Percentiles rank a stretch among this genome's conserved stretches.
phyloP scores from a whole-genome alignment of 78 protist species.

The Dictyostelium capitatum region DNA sequence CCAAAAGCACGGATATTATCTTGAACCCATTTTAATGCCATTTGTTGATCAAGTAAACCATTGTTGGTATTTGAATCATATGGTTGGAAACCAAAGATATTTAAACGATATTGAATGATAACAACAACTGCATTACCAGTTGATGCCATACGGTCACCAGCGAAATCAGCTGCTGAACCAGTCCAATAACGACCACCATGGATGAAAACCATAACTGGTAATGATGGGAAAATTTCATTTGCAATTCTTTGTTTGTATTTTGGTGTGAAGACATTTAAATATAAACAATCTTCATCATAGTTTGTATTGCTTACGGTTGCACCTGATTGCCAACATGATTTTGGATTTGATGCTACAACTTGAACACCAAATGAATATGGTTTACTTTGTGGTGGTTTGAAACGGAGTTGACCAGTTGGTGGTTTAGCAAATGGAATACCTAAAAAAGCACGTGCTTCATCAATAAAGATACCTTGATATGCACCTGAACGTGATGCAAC shows the following conservation, averaged over 20 bases:
- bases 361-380: not conserved
- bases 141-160: constrained; percentile 34
- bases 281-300: constrained; percentile 82
- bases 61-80: constrained; percentile 77
- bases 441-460: constrained; percentile 62
- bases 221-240: not conserved
- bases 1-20: constrained; percentile 87
- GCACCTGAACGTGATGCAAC: constrained; percentile 10
- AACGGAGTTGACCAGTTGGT: constrained; percentile 84
- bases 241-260: not conserved
- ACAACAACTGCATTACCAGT: constrained; percentile 79
- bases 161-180: constrained; percentile 18
- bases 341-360: constrained; percentile 1
- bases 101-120: constrained; percentile 83
- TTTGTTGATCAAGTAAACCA: constrained; percentile 89
- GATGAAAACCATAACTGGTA: constrained; percentile 67
- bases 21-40: constrained; percentile 87
- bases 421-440: constrained; percentile 87
- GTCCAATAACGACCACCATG: constrained; percentile 83
- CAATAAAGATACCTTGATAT: not conserved
- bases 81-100: constrained; percentile 85
- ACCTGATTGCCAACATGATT: constrained; percentile 66
- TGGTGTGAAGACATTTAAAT: constrained; percentile 83
- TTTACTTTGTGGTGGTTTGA: constrained; percentile 59
- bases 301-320: not conserved